phyloP scores from a whole-genome alignment of 2,329 filamentous ascomycete genomes.

The Fusarium anguioides region DNA sequence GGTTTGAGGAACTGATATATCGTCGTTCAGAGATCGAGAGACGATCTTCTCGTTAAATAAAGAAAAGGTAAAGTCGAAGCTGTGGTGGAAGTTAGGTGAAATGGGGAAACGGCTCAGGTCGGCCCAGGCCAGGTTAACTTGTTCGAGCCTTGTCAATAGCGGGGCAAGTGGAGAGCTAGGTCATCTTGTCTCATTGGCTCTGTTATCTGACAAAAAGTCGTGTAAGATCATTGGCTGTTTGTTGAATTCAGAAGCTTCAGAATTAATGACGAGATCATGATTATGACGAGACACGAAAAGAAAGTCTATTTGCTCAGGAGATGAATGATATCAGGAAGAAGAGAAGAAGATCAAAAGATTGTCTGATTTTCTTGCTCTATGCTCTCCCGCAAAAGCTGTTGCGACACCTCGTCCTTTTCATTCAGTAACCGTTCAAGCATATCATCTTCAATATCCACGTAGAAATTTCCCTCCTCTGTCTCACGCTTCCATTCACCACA shows the following conservation, averaged over 20 bases:
- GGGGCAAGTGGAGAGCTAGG: conserved; percentile 29
- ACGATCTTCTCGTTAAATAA: background rate
- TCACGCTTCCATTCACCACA: conserved; percentile 47
- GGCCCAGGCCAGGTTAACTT: conserved; percentile 22
- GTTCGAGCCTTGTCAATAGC: conserved; percentile 25
- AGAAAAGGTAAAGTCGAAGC: conserved; percentile 12
- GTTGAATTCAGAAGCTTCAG: background rate
- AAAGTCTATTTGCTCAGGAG: background rate
- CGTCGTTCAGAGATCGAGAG: background rate
- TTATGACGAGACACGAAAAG: background rate
- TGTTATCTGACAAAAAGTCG: conserved; percentile 13
- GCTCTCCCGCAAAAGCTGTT: no score
- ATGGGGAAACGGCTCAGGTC: conserved; percentile 36
- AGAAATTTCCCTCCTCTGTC: conserved; percentile 47
- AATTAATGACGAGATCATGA: background rate
- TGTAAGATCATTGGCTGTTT: conserved; percentile 47
- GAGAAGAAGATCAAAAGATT: no score
- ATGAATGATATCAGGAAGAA: background rate
- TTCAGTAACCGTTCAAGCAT: conserved; percentile 13
- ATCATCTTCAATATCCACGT: conserved; percentile 50
- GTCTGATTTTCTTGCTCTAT: background rate
- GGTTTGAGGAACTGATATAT: no score
- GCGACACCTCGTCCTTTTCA: background rate
- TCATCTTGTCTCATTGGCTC: conserved; percentile 19
- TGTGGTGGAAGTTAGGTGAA: conserved; percentile 23